phyloP scores from a whole-genome alignment of 192 early-diverging fungal genomes.

The Coemansia sp. region DNA sequence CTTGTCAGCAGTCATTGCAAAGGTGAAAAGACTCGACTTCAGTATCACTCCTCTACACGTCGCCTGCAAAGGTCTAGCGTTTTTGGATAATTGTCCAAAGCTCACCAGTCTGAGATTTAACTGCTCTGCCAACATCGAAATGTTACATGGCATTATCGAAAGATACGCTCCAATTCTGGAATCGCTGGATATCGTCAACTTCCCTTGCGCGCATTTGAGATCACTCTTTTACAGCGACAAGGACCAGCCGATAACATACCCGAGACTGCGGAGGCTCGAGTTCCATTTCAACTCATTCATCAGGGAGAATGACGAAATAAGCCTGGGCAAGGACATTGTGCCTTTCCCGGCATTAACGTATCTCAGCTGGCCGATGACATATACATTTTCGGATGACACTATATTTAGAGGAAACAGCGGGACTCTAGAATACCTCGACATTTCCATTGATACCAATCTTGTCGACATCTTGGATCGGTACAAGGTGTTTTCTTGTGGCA shows the following conservation, averaged over 20 bases:
- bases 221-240: not conserved
- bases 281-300: not conserved
- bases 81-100: too few species aligned
- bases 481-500: not conserved
- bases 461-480: not conserved
- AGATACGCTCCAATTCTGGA: not conserved
- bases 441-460: not conserved
- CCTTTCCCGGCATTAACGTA: not conserved
- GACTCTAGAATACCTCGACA: not conserved
- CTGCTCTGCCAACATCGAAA: not conserved
- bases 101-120: not conserved
- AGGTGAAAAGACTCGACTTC: not conserved
- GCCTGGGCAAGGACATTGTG: not conserved
- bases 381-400: not conserved
- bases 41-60: not conserved
- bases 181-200: not conserved
- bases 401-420: conserved; percentile 5
- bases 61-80: too few species aligned
- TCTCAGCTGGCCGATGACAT: not conserved
- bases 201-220: not conserved
- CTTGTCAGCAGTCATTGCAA: not conserved
- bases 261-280: not conserved
- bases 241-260: conserved; percentile 1
- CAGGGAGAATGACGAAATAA: not conserved
- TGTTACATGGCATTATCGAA: not conserved